These are phyloP conservation scores for Talaromyces liani DNA, from an alignment of 495 filamentous ascomycete species.

Conservation along the genomic window DNA sequence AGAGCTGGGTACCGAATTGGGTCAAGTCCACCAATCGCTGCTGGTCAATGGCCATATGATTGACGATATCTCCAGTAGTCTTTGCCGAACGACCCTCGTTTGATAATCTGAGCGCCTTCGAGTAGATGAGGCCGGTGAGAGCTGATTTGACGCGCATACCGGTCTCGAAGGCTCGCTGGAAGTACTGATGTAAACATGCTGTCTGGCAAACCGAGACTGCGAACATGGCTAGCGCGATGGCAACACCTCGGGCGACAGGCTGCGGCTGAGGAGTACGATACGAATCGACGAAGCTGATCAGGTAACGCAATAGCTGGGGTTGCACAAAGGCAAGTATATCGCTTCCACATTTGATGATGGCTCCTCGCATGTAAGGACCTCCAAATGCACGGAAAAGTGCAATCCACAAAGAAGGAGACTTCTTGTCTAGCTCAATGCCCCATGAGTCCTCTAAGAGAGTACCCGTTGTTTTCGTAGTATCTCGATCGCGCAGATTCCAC, in stretches of 20 bases:
- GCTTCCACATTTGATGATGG: slow-evolving; percentile 77
- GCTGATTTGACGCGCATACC: slow-evolving; percentile 94
- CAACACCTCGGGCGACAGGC: slow-evolving; percentile 73
- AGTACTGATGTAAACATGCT: slow-evolving; percentile 81
- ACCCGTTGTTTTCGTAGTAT: slow-evolving; percentile 67
- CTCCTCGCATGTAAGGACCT: slow-evolving; percentile 69
- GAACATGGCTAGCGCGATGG: slow-evolving; percentile 92
- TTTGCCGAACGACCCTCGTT: slow-evolving; percentile 89
- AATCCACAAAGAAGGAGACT: slow-evolving; percentile 81
- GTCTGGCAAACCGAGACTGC: slow-evolving; percentile 80
- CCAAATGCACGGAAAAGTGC: slow-evolving; percentile 84
- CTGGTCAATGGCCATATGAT: slow-evolving; percentile 97
- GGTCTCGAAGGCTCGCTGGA: slow-evolving; percentile 87
- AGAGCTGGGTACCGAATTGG: slow-evolving; percentile 88
- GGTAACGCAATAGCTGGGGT: slow-evolving; percentile 77
- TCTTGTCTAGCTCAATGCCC: slow-evolving; percentile 65
- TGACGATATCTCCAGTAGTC: slow-evolving; percentile 97
- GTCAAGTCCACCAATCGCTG: slow-evolving; percentile 91
- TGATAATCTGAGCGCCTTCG: slow-evolving; percentile 80
- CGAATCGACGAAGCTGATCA: slow-evolving; percentile 84
- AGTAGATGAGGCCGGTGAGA: slow-evolving; percentile 83
- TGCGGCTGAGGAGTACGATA: slow-evolving; percentile 59
- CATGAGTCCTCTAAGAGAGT: slow-evolving; percentile 64
- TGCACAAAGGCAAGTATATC: slow-evolving; percentile 83
- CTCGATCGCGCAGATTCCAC: slow-evolving; percentile 79